phyloP scores from a whole-genome alignment of 257 asterid species.

The Rubia yunnanensis region DNA sequence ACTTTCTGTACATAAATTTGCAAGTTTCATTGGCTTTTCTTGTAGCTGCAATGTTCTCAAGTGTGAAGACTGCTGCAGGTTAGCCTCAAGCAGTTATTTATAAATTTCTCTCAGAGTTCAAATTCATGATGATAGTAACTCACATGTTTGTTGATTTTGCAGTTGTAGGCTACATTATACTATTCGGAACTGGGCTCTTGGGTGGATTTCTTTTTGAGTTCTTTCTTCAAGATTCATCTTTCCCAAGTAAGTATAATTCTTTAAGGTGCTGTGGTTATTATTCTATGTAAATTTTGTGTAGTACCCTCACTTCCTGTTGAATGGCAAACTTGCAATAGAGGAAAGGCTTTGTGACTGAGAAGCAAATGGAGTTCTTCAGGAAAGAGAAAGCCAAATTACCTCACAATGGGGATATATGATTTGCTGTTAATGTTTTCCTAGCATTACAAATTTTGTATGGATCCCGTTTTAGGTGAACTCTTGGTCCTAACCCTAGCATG shows the following conservation, averaged over 20 bases:
- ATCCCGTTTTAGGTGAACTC: background rate
- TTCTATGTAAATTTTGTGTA: constrained; percentile 4
- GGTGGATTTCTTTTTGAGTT: constrained; percentile 84
- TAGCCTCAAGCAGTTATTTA: constrained; percentile 14
- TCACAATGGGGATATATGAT: background rate
- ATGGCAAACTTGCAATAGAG: background rate
- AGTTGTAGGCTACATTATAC: constrained; percentile 85
- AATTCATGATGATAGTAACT: background rate
- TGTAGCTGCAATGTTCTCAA: constrained; percentile 69
- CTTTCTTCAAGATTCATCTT: constrained; percentile 76
- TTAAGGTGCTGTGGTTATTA: background rate
- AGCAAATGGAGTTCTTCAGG: background rate
- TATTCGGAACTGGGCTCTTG: constrained; percentile 83
- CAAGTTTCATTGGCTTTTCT: constrained; percentile 84
- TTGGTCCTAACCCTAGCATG: background rate
- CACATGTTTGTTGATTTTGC: constrained; percentile 24
- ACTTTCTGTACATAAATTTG: constrained; percentile 88
- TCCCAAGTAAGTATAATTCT: constrained; percentile 65
- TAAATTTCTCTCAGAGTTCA: background rate
- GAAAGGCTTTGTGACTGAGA: background rate
- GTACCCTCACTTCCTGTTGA: background rate
- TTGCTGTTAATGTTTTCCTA: background rate
- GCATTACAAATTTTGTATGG: too few species aligned
- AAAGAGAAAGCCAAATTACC: background rate
- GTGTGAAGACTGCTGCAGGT: constrained; percentile 87